Base-by-base conservation (phyloP, 75 land plant genomes). In the Pinus taeda region DNA sequence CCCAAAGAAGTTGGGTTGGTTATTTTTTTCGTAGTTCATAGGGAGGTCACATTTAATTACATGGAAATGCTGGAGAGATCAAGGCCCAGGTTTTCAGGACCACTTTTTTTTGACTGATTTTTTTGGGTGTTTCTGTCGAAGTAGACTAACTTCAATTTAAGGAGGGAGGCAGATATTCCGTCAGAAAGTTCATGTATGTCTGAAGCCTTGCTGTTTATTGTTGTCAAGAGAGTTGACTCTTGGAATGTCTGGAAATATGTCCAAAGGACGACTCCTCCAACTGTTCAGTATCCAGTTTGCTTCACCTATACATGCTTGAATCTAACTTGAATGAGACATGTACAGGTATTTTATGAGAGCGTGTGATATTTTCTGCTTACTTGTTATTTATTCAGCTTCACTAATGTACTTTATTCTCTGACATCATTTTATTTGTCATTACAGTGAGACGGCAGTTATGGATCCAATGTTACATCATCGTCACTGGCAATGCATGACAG, bases 51-150 rank as follows among this genome's bases (percentile, higher is more conserved):
- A 6, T 33, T 65, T 33, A 65, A 15, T 65, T 18, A 17, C 42
- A 65, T 15, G 6, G 20, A 36, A 33, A 65, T 9, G 36, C 17
- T 65, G 69, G 36, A 18, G 39, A 33, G 69, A 33, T 8, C 6
- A 65, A 37, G 17, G 20, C 15, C 7, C 5, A 65, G 39, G 20
- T 65, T 65, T 33, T 65, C 69, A 15, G 15, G 69, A 65, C 18
- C 69, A 65, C 42, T 65, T 4, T 65, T 65, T 64, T 36, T 33
- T 7, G 30, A 65, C 69, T 65, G 69, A 65, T 65, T 65, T 30
- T 30, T 65, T 49, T 49, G 55, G 55, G 55, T 49, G 55, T 49
- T 49, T 49, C 55, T 11, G 55, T 49, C 11, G 11, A 49, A 49
- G 55, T 49, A 49, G 11, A 9, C 55, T 49, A 49, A 49, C 55